Evolutionary conservation across 2,329 filamentous ascomycete species (phyloP).

Genomic region (Diaporthe caulivora): DNA sequence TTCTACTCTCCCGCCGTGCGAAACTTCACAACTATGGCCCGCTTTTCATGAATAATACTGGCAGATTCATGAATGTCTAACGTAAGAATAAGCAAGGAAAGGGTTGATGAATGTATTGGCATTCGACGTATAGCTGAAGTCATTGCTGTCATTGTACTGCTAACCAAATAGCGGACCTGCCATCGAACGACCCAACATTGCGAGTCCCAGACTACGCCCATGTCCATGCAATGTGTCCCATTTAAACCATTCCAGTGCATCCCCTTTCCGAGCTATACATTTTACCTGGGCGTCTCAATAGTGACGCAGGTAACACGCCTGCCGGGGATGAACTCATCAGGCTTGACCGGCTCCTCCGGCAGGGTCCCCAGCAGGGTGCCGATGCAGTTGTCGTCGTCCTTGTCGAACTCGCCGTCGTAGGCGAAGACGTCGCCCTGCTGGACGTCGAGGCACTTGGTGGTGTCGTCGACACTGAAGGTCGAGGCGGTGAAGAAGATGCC

Average conservation of each 20-base stretch:
- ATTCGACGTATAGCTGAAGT: background rate
- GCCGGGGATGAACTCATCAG: background rate
- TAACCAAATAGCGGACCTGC: background rate
- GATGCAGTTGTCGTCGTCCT: background rate
- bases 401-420: background rate
- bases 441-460: background rate
- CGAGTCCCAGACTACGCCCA: background rate
- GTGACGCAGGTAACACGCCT: background rate
- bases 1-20: too few relatives aligned
- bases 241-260: background rate
- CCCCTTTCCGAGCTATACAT: background rate
- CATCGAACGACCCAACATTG: background rate
- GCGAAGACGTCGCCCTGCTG: background rate
- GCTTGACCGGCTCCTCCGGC: background rate
- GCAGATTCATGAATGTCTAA: too few relatives aligned
- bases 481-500: background rate
- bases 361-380: background rate
- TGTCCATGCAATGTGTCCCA: background rate
- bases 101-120: too few relatives aligned
- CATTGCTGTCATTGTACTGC: background rate
- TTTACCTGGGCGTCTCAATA: background rate
- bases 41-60: too few relatives aligned
- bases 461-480: background rate
- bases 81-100: too few relatives aligned
- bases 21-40: too few relatives aligned